Evolutionary conservation across 306 rosid genomes (phyloP), one percentile per base, ranked within the genome.

Genomic region (Argentina anserina): DNA sequence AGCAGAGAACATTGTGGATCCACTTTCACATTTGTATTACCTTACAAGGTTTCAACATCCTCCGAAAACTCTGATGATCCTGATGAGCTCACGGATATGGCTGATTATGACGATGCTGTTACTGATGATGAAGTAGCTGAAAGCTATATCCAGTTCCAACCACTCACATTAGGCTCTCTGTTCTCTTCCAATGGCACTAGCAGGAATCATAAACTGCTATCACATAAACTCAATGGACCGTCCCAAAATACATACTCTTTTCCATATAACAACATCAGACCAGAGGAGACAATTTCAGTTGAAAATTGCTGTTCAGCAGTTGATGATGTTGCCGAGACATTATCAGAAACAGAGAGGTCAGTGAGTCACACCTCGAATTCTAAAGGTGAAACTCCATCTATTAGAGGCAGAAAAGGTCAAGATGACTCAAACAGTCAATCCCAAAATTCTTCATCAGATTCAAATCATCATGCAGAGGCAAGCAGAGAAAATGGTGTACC

Each of bases 111-210:
- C 23, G 83, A 58, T 58, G 18, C 70, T 13, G 76, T 75, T 14
- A 71, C 80, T 0, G 95, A 88, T 0, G 95, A 88, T 56, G 91
- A 87, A 62, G 52, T 78, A 62, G 86, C 84, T 1, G 96, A 89
- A 56, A 85, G 96, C 31, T 91, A 81, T 81, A 90, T 91, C 87
- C 91, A 95, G 81, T 95, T 95, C 87, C 91, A 90, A 65, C 97
- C 97, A 5, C 91, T 86, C 66, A 90, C 93, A 77, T 82, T 90
- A 65, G 94, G 96, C 70, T 90, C 99, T 26, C 87, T 91, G 5
- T 88, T 90, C 79, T 81, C 94, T 42, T 90, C 92, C 45, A 87
- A 87, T 78, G 97, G 93, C 68, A 74, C 87, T 25, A 76, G 77
- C 75, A 86, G 93, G 75, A 73, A 81, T 33, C 82, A 81, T 33